Base-by-base conservation (phyloP, 176 grass and related monocot genomes). In the Oryza glumipatula region DNA sequence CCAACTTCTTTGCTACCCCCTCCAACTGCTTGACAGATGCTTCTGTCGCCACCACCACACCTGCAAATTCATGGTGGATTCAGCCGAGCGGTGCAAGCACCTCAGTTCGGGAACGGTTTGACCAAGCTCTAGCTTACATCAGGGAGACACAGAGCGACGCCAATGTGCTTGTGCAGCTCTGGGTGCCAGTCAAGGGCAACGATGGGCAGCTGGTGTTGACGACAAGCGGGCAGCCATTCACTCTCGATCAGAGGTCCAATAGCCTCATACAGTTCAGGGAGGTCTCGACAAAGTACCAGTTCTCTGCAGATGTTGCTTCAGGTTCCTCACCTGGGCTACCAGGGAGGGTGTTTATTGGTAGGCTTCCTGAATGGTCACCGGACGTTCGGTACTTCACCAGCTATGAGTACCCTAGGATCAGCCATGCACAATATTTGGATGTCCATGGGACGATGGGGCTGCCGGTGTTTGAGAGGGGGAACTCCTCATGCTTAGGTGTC, bases 311-410 rank as follows among this genome's bases (percentile, higher is more conserved):
- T 46, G 88, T 89, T 17, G 47, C 21, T 15, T 88, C 89, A 0
- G 84, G 82, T 22, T 39, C 79, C 63, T 79, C 75, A 13, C 88
- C 89, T 13, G 88, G 96, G 54, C 82, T 99, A 13, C 96, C 97
- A 0, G 94, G 97, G 36, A 87, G 97, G 63, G 97, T 99, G 30
- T 99, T 91, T 91, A 77, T 96, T 14, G 88, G 90, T 61, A 89
- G 68, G 81, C 69, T 95, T 64, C 97, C 94, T 6, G 96, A 99
- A 79, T 99, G 97, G 94, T 94, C 97, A n/a, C 97, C 97, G 3
- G 94, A 99, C 52, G 90, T 99, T 67, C 89, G 85, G 2, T 91
- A 76, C 85, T 99, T 96, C 72, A 94, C 71, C 83, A 91, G 70
- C 67, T 84, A 88, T 38, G 97, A 99, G 72, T 99, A 96, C 75